These are phyloP conservation scores for Castanopsis chinensis DNA, from an alignment of 306 rosid species.

Conservation along the genomic window DNA sequence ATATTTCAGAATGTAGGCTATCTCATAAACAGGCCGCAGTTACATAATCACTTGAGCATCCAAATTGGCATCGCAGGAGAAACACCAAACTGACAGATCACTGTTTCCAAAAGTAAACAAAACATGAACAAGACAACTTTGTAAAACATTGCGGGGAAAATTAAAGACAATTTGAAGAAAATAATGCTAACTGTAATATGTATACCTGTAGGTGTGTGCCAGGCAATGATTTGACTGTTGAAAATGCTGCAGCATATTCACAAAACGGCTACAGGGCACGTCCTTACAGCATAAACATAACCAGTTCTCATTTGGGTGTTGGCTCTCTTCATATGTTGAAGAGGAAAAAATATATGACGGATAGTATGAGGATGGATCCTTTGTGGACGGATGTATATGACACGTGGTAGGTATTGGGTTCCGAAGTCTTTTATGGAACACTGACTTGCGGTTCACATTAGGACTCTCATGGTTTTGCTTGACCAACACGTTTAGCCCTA, in stretches of 20 bases:
- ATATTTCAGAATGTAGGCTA: slow-evolving; percentile 64
- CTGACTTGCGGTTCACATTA: too few relatives aligned
- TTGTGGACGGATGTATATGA: too few relatives aligned
- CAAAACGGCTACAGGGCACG: slow-evolving; percentile 78
- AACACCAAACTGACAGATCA: slow-evolving; percentile 90
- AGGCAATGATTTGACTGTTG: slow-evolving; percentile 42
- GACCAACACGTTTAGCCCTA: too few relatives aligned
- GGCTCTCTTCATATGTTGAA: slow-evolving; percentile 43
- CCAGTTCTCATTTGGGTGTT: slow-evolving; percentile 83
- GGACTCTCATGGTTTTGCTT: too few relatives aligned
- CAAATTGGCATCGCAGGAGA: slow-evolving; percentile 79
- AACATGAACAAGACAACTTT: background rate
- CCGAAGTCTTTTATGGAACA: too few relatives aligned
- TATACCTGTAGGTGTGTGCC: slow-evolving; percentile 79
- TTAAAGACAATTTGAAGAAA: background rate
- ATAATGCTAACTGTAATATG: background rate
- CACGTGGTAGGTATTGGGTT: too few relatives aligned
- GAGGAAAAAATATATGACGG: too few relatives aligned
- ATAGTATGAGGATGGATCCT: too few relatives aligned
- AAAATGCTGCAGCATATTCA: slow-evolving; percentile 74
- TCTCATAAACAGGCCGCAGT: slow-evolving; percentile 57
- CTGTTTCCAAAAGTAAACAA: slow-evolving; percentile 28
- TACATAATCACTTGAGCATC: slow-evolving; percentile 68
- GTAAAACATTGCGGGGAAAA: background rate
- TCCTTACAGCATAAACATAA: slow-evolving; percentile 72